These are phyloP conservation scores for Diddensiella santjacobensis DNA, from an alignment of 805 yeast species.

Conservation along the genomic window DNA sequence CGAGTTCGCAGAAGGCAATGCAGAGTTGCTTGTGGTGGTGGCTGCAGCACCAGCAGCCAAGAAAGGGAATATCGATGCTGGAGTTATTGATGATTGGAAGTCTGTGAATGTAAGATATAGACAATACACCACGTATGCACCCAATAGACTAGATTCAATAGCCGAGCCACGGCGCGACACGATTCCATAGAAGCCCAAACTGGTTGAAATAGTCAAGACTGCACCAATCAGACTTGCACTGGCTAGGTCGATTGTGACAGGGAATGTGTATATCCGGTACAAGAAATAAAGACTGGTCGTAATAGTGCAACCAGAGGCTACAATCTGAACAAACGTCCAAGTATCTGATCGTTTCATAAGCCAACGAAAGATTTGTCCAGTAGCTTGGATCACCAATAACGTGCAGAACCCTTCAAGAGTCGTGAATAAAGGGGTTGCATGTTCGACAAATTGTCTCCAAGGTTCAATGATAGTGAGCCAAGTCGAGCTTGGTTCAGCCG, in stretches of 20 bases:
- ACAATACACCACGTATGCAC: conserved; percentile 89
- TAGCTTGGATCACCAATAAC: conserved; percentile 83
- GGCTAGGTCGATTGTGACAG: conserved; percentile 58
- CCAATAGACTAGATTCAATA: conserved; percentile 79
- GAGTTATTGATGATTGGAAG: conserved; percentile 44
- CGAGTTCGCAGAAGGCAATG: neutral
- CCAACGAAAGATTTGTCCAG: conserved; percentile 79
- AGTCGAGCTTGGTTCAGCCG: conserved; percentile 5
- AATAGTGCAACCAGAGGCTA: conserved; percentile 69
- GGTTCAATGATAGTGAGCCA: conserved; percentile 42
- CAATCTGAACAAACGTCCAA: conserved; percentile 72
- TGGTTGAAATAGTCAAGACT: conserved; percentile 67
- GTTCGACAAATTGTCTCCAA: conserved; percentile 70
- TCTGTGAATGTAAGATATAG: conserved; percentile 91
- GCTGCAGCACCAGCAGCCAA: conserved; percentile 7
- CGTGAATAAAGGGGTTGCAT: conserved; percentile 87
- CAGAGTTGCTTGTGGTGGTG: conserved; percentile 8
- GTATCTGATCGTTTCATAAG: conserved; percentile 64
- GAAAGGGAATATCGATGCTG: conserved; percentile 18
- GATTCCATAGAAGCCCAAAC: conserved; percentile 79
- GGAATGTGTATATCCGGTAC: conserved; percentile 76
- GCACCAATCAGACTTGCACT: conserved; percentile 86
- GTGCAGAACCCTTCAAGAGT: conserved; percentile 92
- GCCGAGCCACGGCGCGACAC: conserved; percentile 81
- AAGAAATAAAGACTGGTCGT: conserved; percentile 75